Base-by-base conservation (phyloP, 2,329 filamentous ascomycete species). In the Fusarium pseudograminearum region DNA sequence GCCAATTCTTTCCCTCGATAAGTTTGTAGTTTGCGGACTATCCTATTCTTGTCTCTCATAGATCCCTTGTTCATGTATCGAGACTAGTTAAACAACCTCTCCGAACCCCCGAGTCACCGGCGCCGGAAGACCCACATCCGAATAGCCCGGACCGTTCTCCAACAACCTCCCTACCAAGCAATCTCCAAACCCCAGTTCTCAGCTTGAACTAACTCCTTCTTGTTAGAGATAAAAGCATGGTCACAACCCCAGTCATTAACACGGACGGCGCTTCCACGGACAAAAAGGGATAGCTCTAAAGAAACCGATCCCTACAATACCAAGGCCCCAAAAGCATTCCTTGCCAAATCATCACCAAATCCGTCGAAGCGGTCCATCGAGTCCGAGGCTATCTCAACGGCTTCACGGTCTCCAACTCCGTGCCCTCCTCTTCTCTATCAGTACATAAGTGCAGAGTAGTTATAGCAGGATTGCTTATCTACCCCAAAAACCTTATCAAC, bases 401-500 rank as follows among this genome's bases (percentile, higher is more conserved):
- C 28, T 61, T 65, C 54, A 41, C 62, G 62, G 62, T 34, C 51
- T 48, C 33, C 30, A 26, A 41, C 58, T 47, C 65, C 64, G 52
- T 54, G 47, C 24, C 15, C 10, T 24, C 16, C 28, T 50, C 30
- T n/a, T 40, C 36, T 46, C 31, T 61, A 65, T 54, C 62, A 65
- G 54, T 48, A 50, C 55, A 46, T 24, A 38, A 52, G 30, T 40
- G n/a, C 7, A 22, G n/a, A 22, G 36, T 45, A 24, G 28, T 38
- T 28, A 47, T 41, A 28, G 31, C 30, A 47, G 14, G 24, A 38
- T 20, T 20, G 57, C 57, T 40, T 63, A 67, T 67, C 57, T 44
- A 67, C 40, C 41, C 63, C 30, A 38, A 62, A 61, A 57, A 53
- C 45, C 60, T 63, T 63, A 66, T 66, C 63, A 61, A 65, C n/a